Evolutionary conservation across 2,329 filamentous ascomycete species (phyloP).

Genomic region (Nakataea oryzae): DNA sequence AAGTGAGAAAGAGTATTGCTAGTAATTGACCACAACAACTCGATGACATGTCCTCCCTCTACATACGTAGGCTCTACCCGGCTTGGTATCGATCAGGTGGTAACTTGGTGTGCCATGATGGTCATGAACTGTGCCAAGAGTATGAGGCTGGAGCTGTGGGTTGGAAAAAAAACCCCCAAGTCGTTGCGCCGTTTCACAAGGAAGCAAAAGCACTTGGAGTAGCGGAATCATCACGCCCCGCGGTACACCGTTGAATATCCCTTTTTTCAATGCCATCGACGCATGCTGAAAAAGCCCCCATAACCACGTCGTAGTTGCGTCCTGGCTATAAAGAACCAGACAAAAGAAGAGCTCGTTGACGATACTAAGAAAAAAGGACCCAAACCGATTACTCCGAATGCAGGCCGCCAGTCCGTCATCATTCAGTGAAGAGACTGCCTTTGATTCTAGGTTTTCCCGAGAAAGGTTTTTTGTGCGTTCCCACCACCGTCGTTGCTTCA

Average conservation of each 20-base stretch:
- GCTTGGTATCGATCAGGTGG: too few relatives aligned
- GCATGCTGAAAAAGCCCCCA: slow-evolving; percentile 5
- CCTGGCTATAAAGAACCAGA: slow-evolving; percentile 1
- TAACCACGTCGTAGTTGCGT: background rate
- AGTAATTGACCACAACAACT: too few relatives aligned
- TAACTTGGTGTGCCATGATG: too few relatives aligned
- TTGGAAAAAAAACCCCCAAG: background rate
- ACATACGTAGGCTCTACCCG: too few relatives aligned
- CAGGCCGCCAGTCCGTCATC: slow-evolving; percentile 33
- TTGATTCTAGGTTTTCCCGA: slow-evolving; percentile 3
- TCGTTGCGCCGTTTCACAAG: slow-evolving; percentile 6
- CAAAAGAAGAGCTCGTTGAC: slow-evolving; percentile 9
- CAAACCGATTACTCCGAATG: slow-evolving; percentile 49
- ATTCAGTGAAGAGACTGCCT: slow-evolving; percentile 25
- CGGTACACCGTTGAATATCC: slow-evolving; percentile 10
- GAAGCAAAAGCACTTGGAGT: background rate
- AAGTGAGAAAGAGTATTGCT: too few relatives aligned
- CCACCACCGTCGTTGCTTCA: background rate
- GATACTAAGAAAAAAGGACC: slow-evolving; percentile 28
- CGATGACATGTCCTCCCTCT: too few relatives aligned
- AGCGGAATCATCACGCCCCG: slow-evolving; percentile 1
- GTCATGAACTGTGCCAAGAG: too few relatives aligned
- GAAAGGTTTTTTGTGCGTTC: slow-evolving; percentile 3
- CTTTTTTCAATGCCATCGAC: slow-evolving; percentile 12
- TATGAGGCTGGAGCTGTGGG: background rate